These are phyloP conservation scores for Pythium periplocum DNA, from an alignment of 352 stramenopile genomes.

Conservation along the genomic window DNA sequence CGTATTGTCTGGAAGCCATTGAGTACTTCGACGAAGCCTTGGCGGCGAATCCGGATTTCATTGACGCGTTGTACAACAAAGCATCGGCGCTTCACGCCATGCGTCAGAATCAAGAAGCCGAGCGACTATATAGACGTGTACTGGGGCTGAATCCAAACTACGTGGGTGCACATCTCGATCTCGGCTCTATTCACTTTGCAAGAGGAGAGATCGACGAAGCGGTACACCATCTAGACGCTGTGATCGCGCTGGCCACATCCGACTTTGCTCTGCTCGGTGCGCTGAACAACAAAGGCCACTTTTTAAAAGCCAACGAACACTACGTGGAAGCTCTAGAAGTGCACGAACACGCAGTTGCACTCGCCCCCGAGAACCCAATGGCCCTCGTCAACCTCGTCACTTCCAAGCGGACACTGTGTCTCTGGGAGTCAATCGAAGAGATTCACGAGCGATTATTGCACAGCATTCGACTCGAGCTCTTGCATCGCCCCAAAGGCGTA, in stretches of 20 bases:
- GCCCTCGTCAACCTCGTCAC: constrained; percentile 49
- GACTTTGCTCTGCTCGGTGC: constrained; percentile 17
- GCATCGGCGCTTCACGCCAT: constrained; percentile 45
- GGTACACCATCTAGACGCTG: constrained; percentile 36
- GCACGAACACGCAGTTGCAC: constrained; percentile 33
- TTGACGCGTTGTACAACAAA: constrained; percentile 70
- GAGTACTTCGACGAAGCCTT: constrained; percentile 56
- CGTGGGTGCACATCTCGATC: constrained; percentile 39
- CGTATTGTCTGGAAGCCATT: constrained; percentile 42
- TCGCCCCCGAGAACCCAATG: constrained; percentile 28
- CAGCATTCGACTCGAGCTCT: constrained; percentile 19
- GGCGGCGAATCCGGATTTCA: constrained; percentile 22
- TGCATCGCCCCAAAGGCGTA: background rate
- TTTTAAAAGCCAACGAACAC: constrained; percentile 44
- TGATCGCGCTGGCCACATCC: constrained; percentile 20
- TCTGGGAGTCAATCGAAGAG: constrained; percentile 46
- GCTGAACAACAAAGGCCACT: constrained; percentile 73
- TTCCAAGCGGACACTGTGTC: constrained; percentile 44
- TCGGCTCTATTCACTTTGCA: constrained; percentile 48
- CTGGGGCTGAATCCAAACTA: constrained; percentile 39
- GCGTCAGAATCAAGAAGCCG: constrained; percentile 24
- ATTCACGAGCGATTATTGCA: constrained; percentile 39
- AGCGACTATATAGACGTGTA: constrained; percentile 31
- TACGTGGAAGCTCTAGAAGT: constrained; percentile 31
- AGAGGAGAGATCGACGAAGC: constrained; percentile 30